phyloP scores from a whole-genome alignment of 2,329 filamentous ascomycete species.

The Colletotrichum limetticola region DNA sequence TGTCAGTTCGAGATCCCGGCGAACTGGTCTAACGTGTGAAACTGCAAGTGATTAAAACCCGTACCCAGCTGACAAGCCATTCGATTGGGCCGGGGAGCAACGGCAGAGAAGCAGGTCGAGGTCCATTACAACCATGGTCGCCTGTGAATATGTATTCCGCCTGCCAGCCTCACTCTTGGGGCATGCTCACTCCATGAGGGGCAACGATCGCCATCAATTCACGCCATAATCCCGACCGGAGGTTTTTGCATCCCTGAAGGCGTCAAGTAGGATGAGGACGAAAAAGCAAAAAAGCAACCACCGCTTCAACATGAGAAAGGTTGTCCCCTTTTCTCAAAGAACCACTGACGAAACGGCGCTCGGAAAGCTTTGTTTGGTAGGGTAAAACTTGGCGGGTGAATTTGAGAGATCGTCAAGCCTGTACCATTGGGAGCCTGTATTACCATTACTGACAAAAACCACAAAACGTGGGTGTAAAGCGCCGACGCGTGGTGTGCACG shows the following conservation, averaged over 20 bases:
- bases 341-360: neutral
- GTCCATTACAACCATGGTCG: neutral
- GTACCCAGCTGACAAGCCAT: slow-evolving; percentile 1
- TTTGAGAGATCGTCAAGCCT: neutral
- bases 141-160: neutral
- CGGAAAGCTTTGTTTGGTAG: neutral
- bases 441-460: neutral
- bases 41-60: slow-evolving; percentile 16
- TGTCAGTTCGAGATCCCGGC: neutral
- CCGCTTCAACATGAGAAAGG: neutral
- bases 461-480: neutral
- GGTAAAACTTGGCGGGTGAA: neutral
- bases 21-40: neutral
- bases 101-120: slow-evolving; percentile 2
- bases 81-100: slow-evolving; percentile 4
- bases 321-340: neutral
- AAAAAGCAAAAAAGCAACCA: neutral
- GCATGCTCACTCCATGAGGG: neutral
- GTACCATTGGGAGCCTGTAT: neutral
- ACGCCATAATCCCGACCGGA: neutral
- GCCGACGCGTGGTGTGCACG: neutral
- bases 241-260: neutral
- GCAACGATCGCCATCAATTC: slow-evolving; percentile 17
- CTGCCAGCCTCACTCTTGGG: slow-evolving; percentile 25
- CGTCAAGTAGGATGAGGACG: neutral